A percentile compares a stretch with the other conserved stretches of the same genome.
Conservation (phyloP, 306 rosid species). For the Sicyos edulis region DNA sequence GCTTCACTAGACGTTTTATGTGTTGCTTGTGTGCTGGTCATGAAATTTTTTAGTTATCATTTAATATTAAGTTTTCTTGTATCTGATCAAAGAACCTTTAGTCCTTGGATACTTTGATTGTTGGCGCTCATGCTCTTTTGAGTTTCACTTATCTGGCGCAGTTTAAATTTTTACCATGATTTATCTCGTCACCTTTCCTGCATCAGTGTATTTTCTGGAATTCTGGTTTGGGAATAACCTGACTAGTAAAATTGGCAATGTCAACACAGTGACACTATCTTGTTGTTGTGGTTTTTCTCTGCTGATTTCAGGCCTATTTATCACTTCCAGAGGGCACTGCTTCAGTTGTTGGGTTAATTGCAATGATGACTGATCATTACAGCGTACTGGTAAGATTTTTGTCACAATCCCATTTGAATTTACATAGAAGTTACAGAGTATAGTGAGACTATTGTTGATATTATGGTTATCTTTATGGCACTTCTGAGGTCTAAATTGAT, state of each 20-base stretch:
- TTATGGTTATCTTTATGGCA: neutral
- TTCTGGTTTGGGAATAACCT: neutral
- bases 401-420: neutral
- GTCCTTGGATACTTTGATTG: neutral
- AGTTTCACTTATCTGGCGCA: neutral
- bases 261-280: conserved; percentile 14
- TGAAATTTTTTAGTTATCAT: neutral
- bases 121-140: neutral
- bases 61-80: neutral
- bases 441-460: neutral
- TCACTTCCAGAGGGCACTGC: conserved; percentile 99
- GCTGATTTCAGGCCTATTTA: conserved; percentile 74
- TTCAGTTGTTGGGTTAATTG: conserved; percentile 85
- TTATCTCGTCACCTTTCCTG: neutral
- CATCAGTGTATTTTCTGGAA: neutral
- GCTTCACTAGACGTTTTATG: neutral
- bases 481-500: conserved; percentile 28
- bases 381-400: conserved; percentile 61
- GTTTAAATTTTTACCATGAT: neutral
- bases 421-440: neutral
- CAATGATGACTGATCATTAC: conserved; percentile 95
- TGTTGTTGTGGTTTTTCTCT: conserved; percentile 22
- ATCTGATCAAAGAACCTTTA: neutral
- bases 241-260: neutral
- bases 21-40: neutral